Evolutionary conservation across 306 rosid genomes (phyloP), one percentile per base, ranked within the genome.

Genomic region (Quillaja saponaria): DNA sequence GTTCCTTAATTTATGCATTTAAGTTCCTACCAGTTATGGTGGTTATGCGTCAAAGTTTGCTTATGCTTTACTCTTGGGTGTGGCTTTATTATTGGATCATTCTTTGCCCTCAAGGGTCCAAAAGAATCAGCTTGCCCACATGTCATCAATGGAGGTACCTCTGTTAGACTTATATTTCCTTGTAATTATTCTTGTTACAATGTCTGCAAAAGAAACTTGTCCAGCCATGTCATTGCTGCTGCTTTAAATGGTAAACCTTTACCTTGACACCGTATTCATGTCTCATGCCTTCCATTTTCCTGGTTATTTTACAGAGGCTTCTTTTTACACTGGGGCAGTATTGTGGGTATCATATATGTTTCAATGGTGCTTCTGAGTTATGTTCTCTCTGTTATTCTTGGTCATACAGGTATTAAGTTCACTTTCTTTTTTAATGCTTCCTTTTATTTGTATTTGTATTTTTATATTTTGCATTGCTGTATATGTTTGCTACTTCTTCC

Each of bases 1-100:
- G n/a, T n/a, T n/a, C n/a, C n/a, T n/a, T n/a, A n/a, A n/a, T n/a
- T n/a, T n/a, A n/a, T n/a, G 87, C 97, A 13, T 91, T 87, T 64
- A 74, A 95, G 95, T 91, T 91, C 85, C 87, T 91, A 20, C 97
- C 97, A 17, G 84, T 87, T 54, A 91, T 91, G 91, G 97, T 87
- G 47, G 67, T 90, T 59, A 64, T 90, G 91, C 97, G 96, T 15
- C 97, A 90, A 74, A 90, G 74, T 90, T 90, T 76, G 95, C 34
- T 57, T 90, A 71, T 83, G 96, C 78, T 91, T 91, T 80, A 91
- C 97, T 13, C 87, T 91, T 60, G 97, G 97, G 14, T 91, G 96
- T 68, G 80, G 81, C 73, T 91, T 87, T 71, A 87, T 91, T 60
- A 83, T 91, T 28, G 95, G 89, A 15, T 83, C 97, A 44, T 91